Conservation (phyloP, 129 eudicot genomes). For the Calendula officinalis region DNA sequence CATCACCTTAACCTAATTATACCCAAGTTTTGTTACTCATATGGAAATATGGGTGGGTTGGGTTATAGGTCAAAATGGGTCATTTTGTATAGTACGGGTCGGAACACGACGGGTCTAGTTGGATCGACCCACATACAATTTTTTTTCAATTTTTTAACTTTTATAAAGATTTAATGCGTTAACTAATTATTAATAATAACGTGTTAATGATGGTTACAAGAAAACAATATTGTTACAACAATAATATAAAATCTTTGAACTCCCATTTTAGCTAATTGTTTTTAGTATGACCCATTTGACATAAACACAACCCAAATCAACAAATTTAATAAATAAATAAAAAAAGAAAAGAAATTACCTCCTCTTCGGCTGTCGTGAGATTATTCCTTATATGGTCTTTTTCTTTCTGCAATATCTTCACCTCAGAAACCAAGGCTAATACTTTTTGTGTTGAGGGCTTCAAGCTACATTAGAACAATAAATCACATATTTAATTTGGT, state of each 20-base stretch:
- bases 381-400: slow-evolving; percentile 66
- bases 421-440: slow-evolving; percentile 53
- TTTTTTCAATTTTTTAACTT: too few relatives aligned
- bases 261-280: too few relatives aligned
- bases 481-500: background rate
- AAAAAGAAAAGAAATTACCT: slow-evolving; percentile 47
- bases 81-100: background rate
- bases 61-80: too few relatives aligned
- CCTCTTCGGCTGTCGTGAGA: slow-evolving; percentile 76
- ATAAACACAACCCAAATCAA: background rate
- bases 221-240: too few relatives aligned
- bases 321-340: background rate
- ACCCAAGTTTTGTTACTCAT: background rate
- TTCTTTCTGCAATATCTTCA: slow-evolving; percentile 47
- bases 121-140: too few relatives aligned
- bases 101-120: too few relatives aligned
- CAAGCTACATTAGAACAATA: slow-evolving; percentile 45
- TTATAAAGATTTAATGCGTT: too few relatives aligned
- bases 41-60: background rate
- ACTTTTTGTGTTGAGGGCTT: slow-evolving; percentile 63
- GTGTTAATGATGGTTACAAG: too few relatives aligned
- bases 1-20: slow-evolving; percentile 48
- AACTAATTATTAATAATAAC: too few relatives aligned
- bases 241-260: too few relatives aligned
- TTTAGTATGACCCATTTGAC: too few relatives aligned